These are phyloP conservation scores for Magnolia officinalis DNA, from an alignment of 164 flowering plant genomes.

Conservation along the genomic window DNA sequence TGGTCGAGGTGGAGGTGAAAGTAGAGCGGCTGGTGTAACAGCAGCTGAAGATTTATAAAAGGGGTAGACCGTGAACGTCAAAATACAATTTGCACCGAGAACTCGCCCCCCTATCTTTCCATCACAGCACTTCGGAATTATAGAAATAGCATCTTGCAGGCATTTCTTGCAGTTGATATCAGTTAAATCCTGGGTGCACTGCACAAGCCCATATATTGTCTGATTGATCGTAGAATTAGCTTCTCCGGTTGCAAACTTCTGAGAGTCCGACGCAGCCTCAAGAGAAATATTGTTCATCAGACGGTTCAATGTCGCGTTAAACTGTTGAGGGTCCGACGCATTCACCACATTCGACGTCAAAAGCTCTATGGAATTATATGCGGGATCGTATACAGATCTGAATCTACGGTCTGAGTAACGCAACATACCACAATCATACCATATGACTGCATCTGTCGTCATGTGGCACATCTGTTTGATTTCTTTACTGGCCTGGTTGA, in stretches of 20 bases:
- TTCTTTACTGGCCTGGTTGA: not conserved
- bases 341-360: not conserved
- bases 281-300: not conserved
- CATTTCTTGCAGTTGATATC: not conserved
- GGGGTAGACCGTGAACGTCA: not conserved
- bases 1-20: not conserved
- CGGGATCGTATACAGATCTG: too few relatives aligned
- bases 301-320: not conserved
- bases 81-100: not conserved
- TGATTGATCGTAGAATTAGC: too few relatives aligned
- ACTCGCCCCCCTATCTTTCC: not conserved
- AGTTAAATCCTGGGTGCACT: not conserved
- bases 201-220: not conserved
- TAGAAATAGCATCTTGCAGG: not conserved
- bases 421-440: constrained; percentile 24
- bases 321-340: not conserved
- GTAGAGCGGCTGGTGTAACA: not conserved
- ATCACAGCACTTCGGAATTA: not conserved
- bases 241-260: not conserved
- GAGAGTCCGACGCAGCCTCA: not conserved
- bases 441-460: constrained; percentile 6
- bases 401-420: constrained; percentile 8
- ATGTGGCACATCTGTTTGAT: not conserved
- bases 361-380: too few relatives aligned
- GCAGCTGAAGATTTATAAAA: not conserved